These are phyloP conservation scores for Dothistroma pini DNA, from an alignment of 2,329 filamentous ascomycete species.

Conservation along the genomic window DNA sequence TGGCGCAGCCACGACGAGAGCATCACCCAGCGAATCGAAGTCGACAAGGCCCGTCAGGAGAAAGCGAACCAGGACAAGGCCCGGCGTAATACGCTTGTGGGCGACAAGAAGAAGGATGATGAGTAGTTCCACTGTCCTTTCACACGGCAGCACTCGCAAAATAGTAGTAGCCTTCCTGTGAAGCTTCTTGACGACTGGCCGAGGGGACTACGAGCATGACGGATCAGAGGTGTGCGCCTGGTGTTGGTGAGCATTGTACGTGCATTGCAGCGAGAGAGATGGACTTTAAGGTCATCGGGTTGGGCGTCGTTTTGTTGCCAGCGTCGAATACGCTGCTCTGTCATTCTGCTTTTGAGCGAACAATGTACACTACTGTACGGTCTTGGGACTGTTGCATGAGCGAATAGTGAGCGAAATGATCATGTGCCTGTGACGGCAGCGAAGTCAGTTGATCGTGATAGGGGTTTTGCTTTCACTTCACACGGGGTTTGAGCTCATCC, in stretches of 20 bases:
- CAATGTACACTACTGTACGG: constrained; percentile 2
- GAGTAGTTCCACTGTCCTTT: background rate
- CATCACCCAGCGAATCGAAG: constrained; percentile 84
- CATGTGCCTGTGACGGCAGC: background rate
- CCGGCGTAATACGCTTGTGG: constrained; percentile 38
- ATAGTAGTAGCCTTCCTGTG: no score
- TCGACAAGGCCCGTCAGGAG: constrained; percentile 87
- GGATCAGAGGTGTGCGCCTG: background rate
- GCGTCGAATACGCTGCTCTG: background rate
- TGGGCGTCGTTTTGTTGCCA: background rate
- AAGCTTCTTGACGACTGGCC: no score
- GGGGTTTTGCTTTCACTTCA: background rate
- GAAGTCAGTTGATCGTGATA: background rate
- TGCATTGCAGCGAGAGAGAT: background rate
- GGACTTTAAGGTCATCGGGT: background rate
- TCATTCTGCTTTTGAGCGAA: background rate
- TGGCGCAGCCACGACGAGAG: constrained; percentile 97
- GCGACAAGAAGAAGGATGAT: constrained; percentile 18
- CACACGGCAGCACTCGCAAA: no score
- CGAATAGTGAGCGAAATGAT: background rate
- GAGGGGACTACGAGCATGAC: background rate
- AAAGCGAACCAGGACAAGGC: constrained; percentile 55
- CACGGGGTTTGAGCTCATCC: background rate
- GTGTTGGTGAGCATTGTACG: background rate
- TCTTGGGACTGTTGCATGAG: background rate